Evolutionary conservation across 2,329 filamentous ascomycete species (phyloP).

Genomic region (Phialemonium atrogriseum): DNA sequence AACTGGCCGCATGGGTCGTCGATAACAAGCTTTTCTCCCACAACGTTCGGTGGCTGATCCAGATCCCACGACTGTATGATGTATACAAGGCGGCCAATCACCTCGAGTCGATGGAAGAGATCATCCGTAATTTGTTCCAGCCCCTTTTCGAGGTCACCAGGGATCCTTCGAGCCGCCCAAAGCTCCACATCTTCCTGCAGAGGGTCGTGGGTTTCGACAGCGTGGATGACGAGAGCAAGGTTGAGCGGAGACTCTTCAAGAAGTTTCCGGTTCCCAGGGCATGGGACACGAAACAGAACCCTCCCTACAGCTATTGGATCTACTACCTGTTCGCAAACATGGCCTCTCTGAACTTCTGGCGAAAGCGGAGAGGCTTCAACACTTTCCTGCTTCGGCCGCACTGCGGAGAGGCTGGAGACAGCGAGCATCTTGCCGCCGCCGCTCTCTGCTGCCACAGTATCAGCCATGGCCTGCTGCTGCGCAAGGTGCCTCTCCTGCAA

Average conservation of each 20-base stretch:
- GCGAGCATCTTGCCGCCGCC: constrained; percentile 88
- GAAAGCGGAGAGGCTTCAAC: constrained; percentile 87
- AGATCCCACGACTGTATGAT: constrained; percentile 89
- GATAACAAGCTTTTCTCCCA: constrained; percentile 98
- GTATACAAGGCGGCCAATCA: constrained; percentile 86
- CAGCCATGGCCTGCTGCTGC: constrained; percentile 83
- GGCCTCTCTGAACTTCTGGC: constrained; percentile 83
- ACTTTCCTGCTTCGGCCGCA: constrained; percentile 90
- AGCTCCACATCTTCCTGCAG: constrained; percentile 90
- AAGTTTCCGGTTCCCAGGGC: constrained; percentile 88
- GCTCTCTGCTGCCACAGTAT: constrained; percentile 93
- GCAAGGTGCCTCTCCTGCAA: constrained; percentile 89
- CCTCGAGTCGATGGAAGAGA: constrained; percentile 84
- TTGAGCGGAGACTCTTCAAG: constrained; percentile 85
- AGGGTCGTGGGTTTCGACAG: constrained; percentile 95
- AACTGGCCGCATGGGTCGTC: constrained; percentile 91
- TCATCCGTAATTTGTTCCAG: constrained; percentile 85
- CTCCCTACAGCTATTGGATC: constrained; percentile 98
- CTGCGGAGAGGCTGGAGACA: constrained; percentile 94
- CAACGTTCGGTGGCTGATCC: constrained; percentile 95
- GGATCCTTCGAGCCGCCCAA: constrained; percentile 77
- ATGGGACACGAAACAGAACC: constrained; percentile 91
- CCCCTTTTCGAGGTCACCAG: constrained; percentile 92
- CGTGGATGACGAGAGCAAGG: constrained; percentile 96
- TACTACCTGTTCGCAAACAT: constrained; percentile 97